Evolutionary conservation across 768 basidiomycete genomes (phyloP), one percentile per base, ranked within the genome.

Genomic region (Suillus paluster): DNA sequence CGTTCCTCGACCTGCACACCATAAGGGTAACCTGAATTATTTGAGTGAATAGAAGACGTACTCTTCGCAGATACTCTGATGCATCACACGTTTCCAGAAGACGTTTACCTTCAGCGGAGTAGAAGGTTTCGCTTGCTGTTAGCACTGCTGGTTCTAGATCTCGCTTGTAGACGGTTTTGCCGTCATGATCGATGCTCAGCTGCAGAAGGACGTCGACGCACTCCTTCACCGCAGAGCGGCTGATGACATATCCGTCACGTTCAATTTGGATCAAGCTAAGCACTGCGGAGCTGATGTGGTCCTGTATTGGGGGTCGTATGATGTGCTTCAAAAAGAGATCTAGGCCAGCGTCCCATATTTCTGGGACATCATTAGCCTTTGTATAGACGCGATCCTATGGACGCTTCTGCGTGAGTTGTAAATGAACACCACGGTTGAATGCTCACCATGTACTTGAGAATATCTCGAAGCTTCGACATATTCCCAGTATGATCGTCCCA

Each of bases 401-500:
- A 60, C 19, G 17, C 21, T 23, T 49, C 27, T 10, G 25, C 6
- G 54, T 71, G 56, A 68, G 67, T 56, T 64, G 54, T 59, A n/a
- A 57, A 59, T 55, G 39, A 38, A n/a, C 25, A 57, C 36, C 11
- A 15, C 46, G 33, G 62, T 36, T 53, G 39, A 19, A 55, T 41
- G 21, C 85, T 60, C 68, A 97, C 97, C 95, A 99, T 97, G 72
- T 99, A 99, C 71, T 92, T 94, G 66, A 99, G 80, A 45, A 99
- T 86, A 74, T 95, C 94, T 12, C 89, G 86, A 62, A 99, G 74
- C 73, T 96, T 93, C 30, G 83, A 79, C 92, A 98, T 93, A 72
- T 89, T 94, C 12, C 89, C 87, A 5, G 81, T 87, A 75, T 99
- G 97, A 72, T 98, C 95, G 59, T 96, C 92, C 96, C 97, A 99